Base-by-base conservation (phyloP, 2,329 filamentous ascomycete genomes). In the Aspergillus thermomutatus region DNA sequence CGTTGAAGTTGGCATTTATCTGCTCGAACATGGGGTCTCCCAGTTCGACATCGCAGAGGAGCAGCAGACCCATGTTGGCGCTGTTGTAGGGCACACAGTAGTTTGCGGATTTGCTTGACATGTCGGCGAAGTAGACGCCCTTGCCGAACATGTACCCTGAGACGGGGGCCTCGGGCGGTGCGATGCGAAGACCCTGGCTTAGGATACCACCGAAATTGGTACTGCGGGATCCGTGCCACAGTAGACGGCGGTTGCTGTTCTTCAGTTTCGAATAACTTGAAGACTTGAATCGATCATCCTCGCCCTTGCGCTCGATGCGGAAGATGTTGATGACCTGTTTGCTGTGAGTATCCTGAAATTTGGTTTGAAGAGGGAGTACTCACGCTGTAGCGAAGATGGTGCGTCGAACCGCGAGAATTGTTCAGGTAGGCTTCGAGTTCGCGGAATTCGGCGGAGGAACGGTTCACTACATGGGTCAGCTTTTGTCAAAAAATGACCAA, bases 181-280 rank as follows among this genome's bases (percentile, higher is more conserved):
- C 92, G 62, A 96, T 96, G n/a, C 91, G 88, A 6, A 96, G 82
- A 62, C 92, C 92, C 72, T 96, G 90, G 56, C 86, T 89, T 45
- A 96, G 83, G 57, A 96, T 96, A 68, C 91, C 92, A 67, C 88
- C 91, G 63, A 87, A 96, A 71, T 96, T 96, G 52, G 90, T 94
- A 31, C 82, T 83, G 34, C 91, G 86, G 17, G 89, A 92, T 17
- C 92, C 91, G 69, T 96, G 92, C 92, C 92, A 96, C 2, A 96
- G 81, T 1, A 96, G 84, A 19, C 90, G 85, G 25, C 88, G 84
- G 69, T 94, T 84, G 49, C 82, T 83, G n/a, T 80, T 76, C 9
- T 80, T 69, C 49, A 81, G 66, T 1, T 77, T 80, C 23, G 82
- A 72, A 58, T 80, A 87, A 7, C 71, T 53, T 46, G 82, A 85